These are phyloP conservation scores for Ustilago bromivora DNA, from an alignment of 1,284 basidiomycete species.

Conservation along the genomic window DNA sequence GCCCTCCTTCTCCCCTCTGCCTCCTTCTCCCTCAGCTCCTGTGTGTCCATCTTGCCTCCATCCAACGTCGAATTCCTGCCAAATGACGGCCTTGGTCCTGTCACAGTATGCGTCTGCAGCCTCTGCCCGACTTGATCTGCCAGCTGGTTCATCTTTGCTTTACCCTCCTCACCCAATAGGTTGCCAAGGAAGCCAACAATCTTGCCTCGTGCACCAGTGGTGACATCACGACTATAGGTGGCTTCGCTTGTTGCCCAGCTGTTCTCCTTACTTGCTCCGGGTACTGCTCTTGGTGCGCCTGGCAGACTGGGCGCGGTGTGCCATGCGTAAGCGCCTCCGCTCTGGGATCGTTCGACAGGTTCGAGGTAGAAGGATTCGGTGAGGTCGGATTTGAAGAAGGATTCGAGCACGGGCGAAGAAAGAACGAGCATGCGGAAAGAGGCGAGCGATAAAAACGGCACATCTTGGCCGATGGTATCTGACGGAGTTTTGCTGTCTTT, in stretches of 20 bases:
- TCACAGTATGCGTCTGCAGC: slow-evolving; percentile 65
- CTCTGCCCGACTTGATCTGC: slow-evolving; percentile 66
- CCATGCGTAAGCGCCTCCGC: slow-evolving; percentile 65
- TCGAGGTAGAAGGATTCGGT: slow-evolving; percentile 62
- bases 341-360: slow-evolving; percentile 60
- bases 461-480: slow-evolving; percentile 52
- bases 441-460: slow-evolving; percentile 65
- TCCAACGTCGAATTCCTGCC: slow-evolving; percentile 50
- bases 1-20: slow-evolving; percentile 40
- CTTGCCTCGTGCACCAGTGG: slow-evolving; percentile 62
- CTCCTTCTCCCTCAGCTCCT: slow-evolving; percentile 55
- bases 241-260: slow-evolving; percentile 56
- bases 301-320: slow-evolving; percentile 62
- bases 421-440: slow-evolving; percentile 66
- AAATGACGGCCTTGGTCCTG: slow-evolving; percentile 66
- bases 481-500: slow-evolving; percentile 15
- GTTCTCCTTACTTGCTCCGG: slow-evolving; percentile 53
- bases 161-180: slow-evolving; percentile 66
- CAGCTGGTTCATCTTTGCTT: slow-evolving; percentile 65
- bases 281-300: slow-evolving; percentile 49
- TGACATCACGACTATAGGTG: slow-evolving; percentile 65
- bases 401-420: slow-evolving; percentile 63
- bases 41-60: slow-evolving; percentile 52
- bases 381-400: slow-evolving; percentile 67
- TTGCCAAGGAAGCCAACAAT: slow-evolving; percentile 68